phyloP scores from a whole-genome alignment of 2,329 filamentous ascomycete species.

The Coniochaeta sp. region DNA sequence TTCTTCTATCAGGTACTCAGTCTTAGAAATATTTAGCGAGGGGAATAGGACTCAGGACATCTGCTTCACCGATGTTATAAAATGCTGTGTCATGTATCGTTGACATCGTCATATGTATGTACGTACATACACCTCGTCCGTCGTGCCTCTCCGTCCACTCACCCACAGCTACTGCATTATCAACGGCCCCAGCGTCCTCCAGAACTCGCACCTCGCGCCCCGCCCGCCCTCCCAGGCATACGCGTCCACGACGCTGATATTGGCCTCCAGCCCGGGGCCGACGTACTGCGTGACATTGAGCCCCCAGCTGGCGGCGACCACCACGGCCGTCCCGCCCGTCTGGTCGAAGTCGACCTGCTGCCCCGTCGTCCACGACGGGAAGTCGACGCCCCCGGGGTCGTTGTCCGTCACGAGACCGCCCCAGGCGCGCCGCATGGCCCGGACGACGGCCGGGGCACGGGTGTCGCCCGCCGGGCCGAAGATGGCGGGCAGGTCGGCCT shows the following conservation, averaged over 20 bases:
- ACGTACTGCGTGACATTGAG: slow-evolving; percentile 9
- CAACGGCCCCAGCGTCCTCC: slow-evolving; percentile 8
- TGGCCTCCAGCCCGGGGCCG: slow-evolving; percentile 10
- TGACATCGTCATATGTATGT: no score
- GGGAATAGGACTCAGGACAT: no score
- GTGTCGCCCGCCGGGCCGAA: slow-evolving; percentile 20
- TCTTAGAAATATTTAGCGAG: no score
- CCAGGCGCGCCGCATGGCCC: slow-evolving; percentile 14
- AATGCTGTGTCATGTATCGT: no score
- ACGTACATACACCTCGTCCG: background rate
- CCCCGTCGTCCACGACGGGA: slow-evolving; percentile 10
- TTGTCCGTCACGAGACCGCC: slow-evolving; percentile 13
- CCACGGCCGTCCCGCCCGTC: slow-evolving; percentile 12
- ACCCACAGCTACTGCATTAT: slow-evolving; percentile 7
- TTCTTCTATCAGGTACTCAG: no score
- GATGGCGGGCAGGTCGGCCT: slow-evolving; percentile 27
- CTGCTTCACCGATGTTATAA: no score
- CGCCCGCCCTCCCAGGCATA: slow-evolving; percentile 16
- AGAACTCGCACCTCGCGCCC: slow-evolving; percentile 14
- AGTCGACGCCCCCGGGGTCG: slow-evolving; percentile 13
- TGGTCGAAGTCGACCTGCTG: slow-evolving; percentile 15
- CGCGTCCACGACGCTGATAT: slow-evolving; percentile 10
- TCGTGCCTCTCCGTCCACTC: background rate
- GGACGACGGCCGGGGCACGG: slow-evolving; percentile 9
- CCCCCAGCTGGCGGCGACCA: slow-evolving; percentile 4